Evolutionary conservation across 352 stramenopile species (phyloP).

Genomic region (Phytopythium chamaehyphon): DNA sequence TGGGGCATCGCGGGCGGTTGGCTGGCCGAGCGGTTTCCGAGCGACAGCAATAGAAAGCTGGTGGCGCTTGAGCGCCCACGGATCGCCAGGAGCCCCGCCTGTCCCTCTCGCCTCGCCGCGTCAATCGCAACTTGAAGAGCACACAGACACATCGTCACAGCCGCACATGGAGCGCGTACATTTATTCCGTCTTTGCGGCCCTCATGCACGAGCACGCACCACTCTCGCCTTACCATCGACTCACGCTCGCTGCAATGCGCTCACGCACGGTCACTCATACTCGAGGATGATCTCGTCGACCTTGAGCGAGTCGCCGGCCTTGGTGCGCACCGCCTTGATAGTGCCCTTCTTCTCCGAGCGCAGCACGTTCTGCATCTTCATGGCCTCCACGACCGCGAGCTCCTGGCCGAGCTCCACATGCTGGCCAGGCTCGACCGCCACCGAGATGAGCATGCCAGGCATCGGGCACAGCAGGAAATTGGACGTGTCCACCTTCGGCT

Average conservation of each 20-base stretch:
- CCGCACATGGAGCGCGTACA: no score
- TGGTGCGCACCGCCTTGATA: slow-evolving; percentile 78
- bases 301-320: slow-evolving; percentile 87
- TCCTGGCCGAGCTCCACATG: slow-evolving; percentile 92
- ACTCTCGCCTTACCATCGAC: no score
- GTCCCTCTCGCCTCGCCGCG: no score
- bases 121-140: no score
- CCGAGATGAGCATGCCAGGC: slow-evolving; percentile 89
- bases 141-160: no score
- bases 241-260: not conserved
- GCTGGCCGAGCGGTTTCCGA: no score
- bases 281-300: slow-evolving; percentile 91
- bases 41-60: no score
- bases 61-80: no score
- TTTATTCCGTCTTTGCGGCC: no score
- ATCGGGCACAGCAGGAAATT: slow-evolving; percentile 94
- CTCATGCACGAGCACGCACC: no score
- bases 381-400: slow-evolving; percentile 95
- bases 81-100: no score
- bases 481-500: slow-evolving; percentile 88
- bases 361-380: slow-evolving; percentile 99
- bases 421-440: slow-evolving; percentile 85
- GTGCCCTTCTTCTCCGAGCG: slow-evolving; percentile 86
- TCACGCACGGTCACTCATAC: slow-evolving; percentile 60
- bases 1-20: no score